Percentiles rank a stretch among this genome's conserved stretches.
These are phyloP conservation scores for Lachnellula occidentalis DNA, from an alignment of 2,329 filamentous ascomycete species.

Conservation along the genomic window DNA sequence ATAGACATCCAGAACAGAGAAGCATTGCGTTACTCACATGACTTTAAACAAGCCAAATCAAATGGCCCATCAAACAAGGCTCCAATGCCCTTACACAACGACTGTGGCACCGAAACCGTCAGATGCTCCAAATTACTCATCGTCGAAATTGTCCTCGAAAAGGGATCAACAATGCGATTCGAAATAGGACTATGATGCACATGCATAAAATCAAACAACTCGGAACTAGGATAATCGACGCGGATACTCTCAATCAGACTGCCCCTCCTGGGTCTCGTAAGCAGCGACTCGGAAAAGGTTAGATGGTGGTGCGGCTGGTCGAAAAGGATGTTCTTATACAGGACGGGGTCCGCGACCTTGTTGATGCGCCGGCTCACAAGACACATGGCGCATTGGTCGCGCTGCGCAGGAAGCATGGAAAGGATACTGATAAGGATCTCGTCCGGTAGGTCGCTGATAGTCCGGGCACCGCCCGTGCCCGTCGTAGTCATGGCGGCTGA, in stretches of 20 bases:
- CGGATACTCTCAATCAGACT: slow-evolving; percentile 42
- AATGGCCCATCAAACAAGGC: slow-evolving; percentile 46
- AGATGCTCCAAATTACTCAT: slow-evolving; percentile 46
- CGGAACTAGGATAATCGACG: slow-evolving; percentile 40
- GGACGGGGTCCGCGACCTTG: slow-evolving; percentile 40
- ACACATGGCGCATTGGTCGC: slow-evolving; percentile 41
- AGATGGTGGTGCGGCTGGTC: slow-evolving; percentile 43
- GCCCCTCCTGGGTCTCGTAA: slow-evolving; percentile 41
- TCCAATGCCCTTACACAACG: slow-evolving; percentile 42
- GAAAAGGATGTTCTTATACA: slow-evolving; percentile 44
- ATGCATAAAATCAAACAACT: slow-evolving; percentile 39
- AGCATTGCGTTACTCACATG: slow-evolving; percentile 31
- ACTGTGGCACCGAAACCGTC: slow-evolving; percentile 41
- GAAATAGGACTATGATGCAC: slow-evolving; percentile 34
- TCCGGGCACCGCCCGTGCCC: neutral
- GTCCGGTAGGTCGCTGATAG: slow-evolving; percentile 32
- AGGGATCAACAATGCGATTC: slow-evolving; percentile 38
- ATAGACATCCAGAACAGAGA: neutral
- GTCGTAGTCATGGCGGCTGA: neutral
- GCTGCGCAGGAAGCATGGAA: slow-evolving; percentile 33
- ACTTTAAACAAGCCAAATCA: slow-evolving; percentile 43
- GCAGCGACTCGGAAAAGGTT: slow-evolving; percentile 43
- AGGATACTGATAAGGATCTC: slow-evolving; percentile 39
- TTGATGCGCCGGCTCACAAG: slow-evolving; percentile 40
- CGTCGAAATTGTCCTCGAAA: slow-evolving; percentile 42